Evolutionary conservation across 768 basidiomycete species (phyloP).

Genomic region (Leccinum subtestaceum): DNA sequence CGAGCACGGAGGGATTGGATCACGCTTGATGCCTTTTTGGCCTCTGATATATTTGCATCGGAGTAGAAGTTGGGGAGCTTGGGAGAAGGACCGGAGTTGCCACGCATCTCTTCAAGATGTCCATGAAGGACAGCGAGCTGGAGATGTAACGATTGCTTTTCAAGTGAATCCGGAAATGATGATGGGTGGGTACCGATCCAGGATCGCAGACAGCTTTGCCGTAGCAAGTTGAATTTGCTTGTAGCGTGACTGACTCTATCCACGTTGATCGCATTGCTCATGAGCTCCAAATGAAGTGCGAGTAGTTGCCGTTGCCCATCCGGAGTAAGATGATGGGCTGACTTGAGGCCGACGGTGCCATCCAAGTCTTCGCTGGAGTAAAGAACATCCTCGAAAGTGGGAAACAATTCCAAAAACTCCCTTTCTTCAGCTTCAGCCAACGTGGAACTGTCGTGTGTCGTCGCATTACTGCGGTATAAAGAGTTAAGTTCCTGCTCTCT

Average conservation of each 20-base stretch:
- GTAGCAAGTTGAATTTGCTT: constrained; percentile 33
- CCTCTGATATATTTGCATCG: constrained; percentile 73
- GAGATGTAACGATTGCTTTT: constrained; percentile 47
- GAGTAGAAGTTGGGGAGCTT: constrained; percentile 71
- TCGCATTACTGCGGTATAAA: constrained; percentile 67
- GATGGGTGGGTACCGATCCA: constrained; percentile 32
- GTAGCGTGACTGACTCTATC: not conserved
- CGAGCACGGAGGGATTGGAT: constrained; percentile 51
- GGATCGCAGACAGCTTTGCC: constrained; percentile 33
- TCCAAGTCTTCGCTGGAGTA: constrained; percentile 20
- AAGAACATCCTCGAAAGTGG: constrained; percentile 68
- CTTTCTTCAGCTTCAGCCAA: constrained; percentile 79
- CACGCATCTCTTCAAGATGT: constrained; percentile 34
- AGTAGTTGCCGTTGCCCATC: constrained; percentile 38
- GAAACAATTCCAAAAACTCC: constrained; percentile 85
- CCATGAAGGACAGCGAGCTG: constrained; percentile 51
- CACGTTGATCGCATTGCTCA: constrained; percentile 18
- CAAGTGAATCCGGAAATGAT: constrained; percentile 43
- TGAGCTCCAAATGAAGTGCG: constrained; percentile 47
- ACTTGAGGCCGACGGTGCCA: constrained; percentile 1
- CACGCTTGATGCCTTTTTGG: constrained; percentile 54
- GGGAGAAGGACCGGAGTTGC: constrained; percentile 11
- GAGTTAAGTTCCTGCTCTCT: constrained; percentile 62
- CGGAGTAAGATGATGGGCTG: constrained; percentile 29
- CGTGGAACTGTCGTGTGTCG: constrained; percentile 50